These are phyloP conservation scores for Phytophthora macrochlamydospora DNA, from an alignment of 352 stramenopile genomes.

Conservation along the genomic window DNA sequence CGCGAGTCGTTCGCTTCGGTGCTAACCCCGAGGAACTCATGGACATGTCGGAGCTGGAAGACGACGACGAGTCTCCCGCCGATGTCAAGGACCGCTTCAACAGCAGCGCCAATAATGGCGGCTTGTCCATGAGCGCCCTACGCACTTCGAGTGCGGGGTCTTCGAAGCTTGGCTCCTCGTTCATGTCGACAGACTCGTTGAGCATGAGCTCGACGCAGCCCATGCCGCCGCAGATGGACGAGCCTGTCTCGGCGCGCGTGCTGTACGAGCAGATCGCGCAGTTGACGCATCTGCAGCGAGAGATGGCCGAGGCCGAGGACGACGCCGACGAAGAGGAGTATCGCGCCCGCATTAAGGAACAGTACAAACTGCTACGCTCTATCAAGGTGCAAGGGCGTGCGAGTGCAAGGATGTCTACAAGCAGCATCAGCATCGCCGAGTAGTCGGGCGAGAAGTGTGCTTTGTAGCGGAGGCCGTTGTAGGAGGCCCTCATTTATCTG, in stretches of 20 bases:
- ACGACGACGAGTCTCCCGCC: constrained; percentile 23
- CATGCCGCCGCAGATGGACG: constrained; percentile 31
- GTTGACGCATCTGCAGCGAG: constrained; percentile 56
- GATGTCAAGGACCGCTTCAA: background rate
- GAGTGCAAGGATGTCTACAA: background rate
- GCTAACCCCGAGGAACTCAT: constrained; percentile 51
- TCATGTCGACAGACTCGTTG: constrained; percentile 26
- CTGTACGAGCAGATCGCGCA: constrained; percentile 60
- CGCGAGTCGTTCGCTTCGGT: constrained; percentile 63
- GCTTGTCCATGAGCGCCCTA: background rate
- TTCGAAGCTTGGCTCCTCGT: constrained; percentile 12
- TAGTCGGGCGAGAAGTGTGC: too few relatives aligned
- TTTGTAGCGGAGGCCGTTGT: too few relatives aligned
- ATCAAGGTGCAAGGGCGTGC: constrained; percentile 43
- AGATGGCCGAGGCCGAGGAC: constrained; percentile 51
- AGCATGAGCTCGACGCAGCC: constrained; percentile 16
- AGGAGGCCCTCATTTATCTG: background rate
- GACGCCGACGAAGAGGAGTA: constrained; percentile 57
- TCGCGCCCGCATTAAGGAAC: constrained; percentile 59
- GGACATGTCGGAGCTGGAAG: constrained; percentile 41
- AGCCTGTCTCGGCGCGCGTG: constrained; percentile 40
- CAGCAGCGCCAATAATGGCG: constrained; percentile 10
- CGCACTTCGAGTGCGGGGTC: constrained; percentile 15
- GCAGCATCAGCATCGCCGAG: background rate
- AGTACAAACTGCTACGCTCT: constrained; percentile 55